Evolutionary conservation across 1,284 basidiomycete species (phyloP).

Genomic region (Puccinia triticina): DNA sequence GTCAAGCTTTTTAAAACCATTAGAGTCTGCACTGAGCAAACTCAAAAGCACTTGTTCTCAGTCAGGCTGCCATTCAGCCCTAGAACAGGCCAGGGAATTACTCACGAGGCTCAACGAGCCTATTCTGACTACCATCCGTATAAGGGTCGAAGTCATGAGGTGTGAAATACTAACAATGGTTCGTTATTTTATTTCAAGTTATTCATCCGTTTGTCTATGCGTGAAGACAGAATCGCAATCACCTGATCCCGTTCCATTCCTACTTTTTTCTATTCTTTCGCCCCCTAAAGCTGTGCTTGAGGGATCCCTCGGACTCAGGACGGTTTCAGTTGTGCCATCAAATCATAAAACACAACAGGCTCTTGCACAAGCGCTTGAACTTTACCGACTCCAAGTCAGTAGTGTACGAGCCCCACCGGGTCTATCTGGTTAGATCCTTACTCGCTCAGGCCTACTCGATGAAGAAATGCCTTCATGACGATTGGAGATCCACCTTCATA

Average conservation of each 20-base stretch:
- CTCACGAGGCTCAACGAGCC: not conserved
- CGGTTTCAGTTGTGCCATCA: not conserved
- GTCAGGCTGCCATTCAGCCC: not conserved
- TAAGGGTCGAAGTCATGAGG: constrained; percentile 5
- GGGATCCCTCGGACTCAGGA: too few species aligned
- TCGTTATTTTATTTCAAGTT: not conserved
- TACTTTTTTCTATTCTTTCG: not conserved
- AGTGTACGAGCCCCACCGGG: not conserved
- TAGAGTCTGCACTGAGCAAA: not conserved
- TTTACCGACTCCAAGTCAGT: not conserved
- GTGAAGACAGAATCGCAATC: not conserved
- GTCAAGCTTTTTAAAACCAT: not conserved
- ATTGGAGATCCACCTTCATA: not conserved
- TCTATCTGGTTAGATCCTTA: constrained; percentile 1
- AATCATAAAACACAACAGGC: not conserved
- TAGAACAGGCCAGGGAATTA: not conserved
- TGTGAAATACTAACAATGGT: constrained; percentile 25
- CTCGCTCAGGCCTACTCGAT: not conserved
- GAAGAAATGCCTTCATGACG: not conserved
- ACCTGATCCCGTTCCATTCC: too few species aligned
- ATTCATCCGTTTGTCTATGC: not conserved
- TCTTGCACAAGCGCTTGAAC: not conserved
- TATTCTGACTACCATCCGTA: constrained; percentile 11
- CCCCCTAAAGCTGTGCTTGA: not conserved
- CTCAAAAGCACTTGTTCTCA: not conserved